phyloP scores from a whole-genome alignment of 805 yeast genomes.

The Hanseniaspora singularis region DNA sequence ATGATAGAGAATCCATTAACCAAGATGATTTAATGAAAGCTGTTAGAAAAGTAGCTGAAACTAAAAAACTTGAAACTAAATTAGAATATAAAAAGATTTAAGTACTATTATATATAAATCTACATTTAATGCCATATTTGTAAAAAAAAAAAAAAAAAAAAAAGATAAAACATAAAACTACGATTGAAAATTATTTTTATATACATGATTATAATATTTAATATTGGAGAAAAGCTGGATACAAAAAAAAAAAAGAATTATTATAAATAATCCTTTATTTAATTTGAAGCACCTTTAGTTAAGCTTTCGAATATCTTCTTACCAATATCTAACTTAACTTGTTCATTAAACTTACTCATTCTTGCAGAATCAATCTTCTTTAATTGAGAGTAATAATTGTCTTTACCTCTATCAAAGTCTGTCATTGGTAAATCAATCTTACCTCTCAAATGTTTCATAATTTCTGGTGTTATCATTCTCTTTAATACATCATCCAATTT shows the following conservation, averaged over 20 bases:
- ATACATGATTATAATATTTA: constrained; percentile 3
- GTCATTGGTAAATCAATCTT: constrained; percentile 59
- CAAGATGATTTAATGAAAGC: constrained; percentile 97
- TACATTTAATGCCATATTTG: neutral
- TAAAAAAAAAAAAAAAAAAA: neutral
- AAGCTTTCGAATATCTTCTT: constrained; percentile 30
- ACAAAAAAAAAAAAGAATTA: neutral
- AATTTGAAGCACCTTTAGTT: constrained; percentile 19
- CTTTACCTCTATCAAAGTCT: constrained; percentile 47
- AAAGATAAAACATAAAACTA: neutral
- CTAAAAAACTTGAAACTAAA: constrained; percentile 93
- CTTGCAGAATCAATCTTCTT: constrained; percentile 26
- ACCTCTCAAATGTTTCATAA: constrained; percentile 33
- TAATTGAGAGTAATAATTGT: constrained; percentile 40
- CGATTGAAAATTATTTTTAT: neutral
- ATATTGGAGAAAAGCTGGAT: neutral
- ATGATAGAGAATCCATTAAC: constrained; percentile 86
- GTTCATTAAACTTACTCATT: constrained; percentile 31
- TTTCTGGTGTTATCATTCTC: constrained; percentile 35
- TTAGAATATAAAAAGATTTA: constrained; percentile 81
- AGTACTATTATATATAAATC: constrained; percentile 25
- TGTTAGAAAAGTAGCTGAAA: constrained; percentile 91
- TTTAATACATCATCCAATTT: constrained; percentile 40
- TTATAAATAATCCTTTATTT: neutral
- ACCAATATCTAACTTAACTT: constrained; percentile 36